Conservation (phyloP, 1,284 basidiomycete species). For the Gomphus bonarii region DNA sequence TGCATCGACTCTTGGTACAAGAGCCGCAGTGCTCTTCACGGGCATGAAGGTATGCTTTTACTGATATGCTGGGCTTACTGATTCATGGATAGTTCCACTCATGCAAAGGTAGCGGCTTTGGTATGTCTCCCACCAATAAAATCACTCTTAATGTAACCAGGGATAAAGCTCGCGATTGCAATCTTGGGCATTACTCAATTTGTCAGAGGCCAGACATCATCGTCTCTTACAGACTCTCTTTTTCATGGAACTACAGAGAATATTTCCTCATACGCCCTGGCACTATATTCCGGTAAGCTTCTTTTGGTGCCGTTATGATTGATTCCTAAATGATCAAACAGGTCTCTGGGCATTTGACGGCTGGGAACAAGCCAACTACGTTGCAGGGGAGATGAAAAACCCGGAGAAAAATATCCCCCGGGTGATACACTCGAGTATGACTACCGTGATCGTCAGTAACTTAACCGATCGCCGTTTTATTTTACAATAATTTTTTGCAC, state of each 20-base stretch:
- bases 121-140: slow-evolving; percentile 25
- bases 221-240: slow-evolving; percentile 51
- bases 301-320: neutral
- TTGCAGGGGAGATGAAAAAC: slow-evolving; percentile 85
- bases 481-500: slow-evolving; percentile 2
- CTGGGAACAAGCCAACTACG: slow-evolving; percentile 86
- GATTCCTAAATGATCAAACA: neutral
- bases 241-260: slow-evolving; percentile 71
- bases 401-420: slow-evolving; percentile 82
- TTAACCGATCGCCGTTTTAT: neutral
- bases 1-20: slow-evolving; percentile 70
- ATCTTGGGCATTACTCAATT: slow-evolving; percentile 68
- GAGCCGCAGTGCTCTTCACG: slow-evolving; percentile 80
- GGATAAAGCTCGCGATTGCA: slow-evolving; percentile 51
- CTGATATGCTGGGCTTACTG: neutral
- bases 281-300: slow-evolving; percentile 67
- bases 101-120: slow-evolving; percentile 41
- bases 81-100: neutral
- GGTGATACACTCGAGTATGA: slow-evolving; percentile 84
- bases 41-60: slow-evolving; percentile 58
- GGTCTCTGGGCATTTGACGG: slow-evolving; percentile 92
- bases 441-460: slow-evolving; percentile 52
- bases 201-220: slow-evolving; percentile 53
- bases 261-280: slow-evolving; percentile 83
- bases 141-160: neutral